phyloP scores from a whole-genome alignment of 257 asterid genomes.

The Forsythia suspensa region DNA sequence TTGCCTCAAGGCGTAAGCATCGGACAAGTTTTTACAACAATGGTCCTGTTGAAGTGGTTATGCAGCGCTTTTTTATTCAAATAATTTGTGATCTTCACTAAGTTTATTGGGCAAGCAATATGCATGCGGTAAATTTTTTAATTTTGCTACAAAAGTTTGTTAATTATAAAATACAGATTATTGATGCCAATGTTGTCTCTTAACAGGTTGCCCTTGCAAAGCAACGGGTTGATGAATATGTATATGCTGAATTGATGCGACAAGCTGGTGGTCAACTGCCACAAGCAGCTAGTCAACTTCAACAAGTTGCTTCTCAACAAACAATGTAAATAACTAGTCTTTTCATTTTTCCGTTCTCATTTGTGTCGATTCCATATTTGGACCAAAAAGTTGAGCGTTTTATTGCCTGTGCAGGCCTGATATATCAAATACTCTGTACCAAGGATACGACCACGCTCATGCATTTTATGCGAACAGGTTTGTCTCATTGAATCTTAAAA shows the following conservation, averaged over 20 bases:
- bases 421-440: conserved; percentile 48
- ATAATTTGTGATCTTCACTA: neutral
- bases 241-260: conserved; percentile 79
- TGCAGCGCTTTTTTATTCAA: neutral
- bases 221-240: conserved; percentile 89
- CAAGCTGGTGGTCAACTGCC: conserved; percentile 57
- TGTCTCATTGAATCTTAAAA: neutral
- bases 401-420: conserved; percentile 51
- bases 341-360: neutral
- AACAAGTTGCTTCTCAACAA: conserved; percentile 34
- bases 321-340: conserved; percentile 34
- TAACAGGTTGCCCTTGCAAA: conserved; percentile 78
- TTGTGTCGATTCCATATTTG: neutral
- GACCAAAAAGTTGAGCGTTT: conserved; percentile 3
- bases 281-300: conserved; percentile 27
- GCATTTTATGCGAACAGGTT: conserved; percentile 70
- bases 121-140: neutral
- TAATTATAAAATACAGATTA: neutral
- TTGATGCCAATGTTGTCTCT: neutral
- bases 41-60: too few species aligned
- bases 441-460: conserved; percentile 58
- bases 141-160: neutral
- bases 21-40: neutral
- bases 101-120: neutral
- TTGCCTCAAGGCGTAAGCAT: neutral